Conservation (phyloP, 2,329 filamentous ascomycete species). For the Didymella arachidicola region DNA sequence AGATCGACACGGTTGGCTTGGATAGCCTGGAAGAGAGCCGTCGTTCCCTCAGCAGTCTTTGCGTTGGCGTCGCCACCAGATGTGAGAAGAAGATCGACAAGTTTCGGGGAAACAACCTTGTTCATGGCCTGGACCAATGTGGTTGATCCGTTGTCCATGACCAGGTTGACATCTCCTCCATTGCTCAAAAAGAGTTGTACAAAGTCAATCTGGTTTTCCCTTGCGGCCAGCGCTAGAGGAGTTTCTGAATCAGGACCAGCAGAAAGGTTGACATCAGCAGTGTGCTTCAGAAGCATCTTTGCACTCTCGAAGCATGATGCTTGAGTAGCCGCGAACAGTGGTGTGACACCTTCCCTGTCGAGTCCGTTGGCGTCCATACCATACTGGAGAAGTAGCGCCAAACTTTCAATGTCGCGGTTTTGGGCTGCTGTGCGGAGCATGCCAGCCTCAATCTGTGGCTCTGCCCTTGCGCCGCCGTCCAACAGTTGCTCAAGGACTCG, state of each 20-base stretch:
- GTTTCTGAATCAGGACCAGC: conserved; percentile 60
- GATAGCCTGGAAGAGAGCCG: conserved; percentile 70
- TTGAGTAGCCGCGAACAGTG: conserved; percentile 40
- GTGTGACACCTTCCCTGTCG: conserved; percentile 42
- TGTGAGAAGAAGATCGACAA: conserved; percentile 67
- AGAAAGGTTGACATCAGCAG: conserved; percentile 36
- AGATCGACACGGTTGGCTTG: conserved; percentile 64
- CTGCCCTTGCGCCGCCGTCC: conserved; percentile 42
- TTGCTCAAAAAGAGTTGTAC: conserved; percentile 68
- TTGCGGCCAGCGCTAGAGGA: conserved; percentile 61
- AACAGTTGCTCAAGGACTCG: conserved; percentile 57
- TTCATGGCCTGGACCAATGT: conserved; percentile 68
- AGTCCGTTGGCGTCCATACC: conserved; percentile 43
- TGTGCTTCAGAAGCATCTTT: conserved; percentile 50
- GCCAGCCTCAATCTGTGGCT: conserved; percentile 39
- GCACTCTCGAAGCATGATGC: conserved; percentile 52
- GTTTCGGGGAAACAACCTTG: conserved; percentile 62
- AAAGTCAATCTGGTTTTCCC: conserved; percentile 63
- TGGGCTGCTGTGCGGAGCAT: conserved; percentile 44
- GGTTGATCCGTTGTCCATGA: conserved; percentile 66
- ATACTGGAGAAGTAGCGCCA: conserved; percentile 39
- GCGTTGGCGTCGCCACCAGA: conserved; percentile 66
- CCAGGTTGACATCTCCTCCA: conserved; percentile 64
- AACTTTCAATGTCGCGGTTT: conserved; percentile 42
- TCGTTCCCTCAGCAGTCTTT: conserved; percentile 69